Evolutionary conservation across 2,329 filamentous ascomycete species (phyloP), one percentile per base, ranked within the genome.

Genomic region (Hymenoscyphus repandus): DNA sequence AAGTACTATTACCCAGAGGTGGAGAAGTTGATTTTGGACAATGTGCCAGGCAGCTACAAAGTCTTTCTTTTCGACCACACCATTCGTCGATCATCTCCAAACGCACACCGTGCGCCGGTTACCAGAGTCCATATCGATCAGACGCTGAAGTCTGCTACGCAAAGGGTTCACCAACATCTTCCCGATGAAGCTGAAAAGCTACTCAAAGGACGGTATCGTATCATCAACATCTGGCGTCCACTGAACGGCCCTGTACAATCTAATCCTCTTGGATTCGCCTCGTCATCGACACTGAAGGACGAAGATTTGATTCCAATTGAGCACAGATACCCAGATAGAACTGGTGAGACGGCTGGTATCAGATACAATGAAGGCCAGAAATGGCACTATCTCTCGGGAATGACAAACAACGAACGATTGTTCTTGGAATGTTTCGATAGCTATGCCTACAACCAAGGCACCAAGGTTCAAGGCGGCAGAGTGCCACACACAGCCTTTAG

Each of bases 41-140:
- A 80, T 51, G 74, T 95, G 13, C 82, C 85, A 0, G 87, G 85
- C 47, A 77, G 80, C 22, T 75, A 79, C 50, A 75, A 77, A 4
- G 74, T 95, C 30, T 73, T 88, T 59, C 72, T 95, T 64, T 96
- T 95, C 70, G 90, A 95, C 73, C 88, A 96, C 72, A 95, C 90
- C 6, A 81, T 95, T 66, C 85, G 90, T n/a, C 80, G 86, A 38
- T 74, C 80, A 10, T 65, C 69, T 1, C 77, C 82, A 0, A 68
- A 72, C 47, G 78, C 86, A 0, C 67, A 69, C n/a, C 80, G 90
- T 43, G 74, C 72, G 1, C 89, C 90, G 1, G 89, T 95, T 0
- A 79, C 74, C 11, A 69, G 79, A 37, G 87, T 87, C 0, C 90
- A 96, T 68, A 86, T 95, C 55, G 90, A 96, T 67, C 90, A 96